Evolutionary conservation across 148 eudicot genomes (phyloP), one percentile per base, ranked within the genome.

Genomic region (Rhododendron henanense): DNA sequence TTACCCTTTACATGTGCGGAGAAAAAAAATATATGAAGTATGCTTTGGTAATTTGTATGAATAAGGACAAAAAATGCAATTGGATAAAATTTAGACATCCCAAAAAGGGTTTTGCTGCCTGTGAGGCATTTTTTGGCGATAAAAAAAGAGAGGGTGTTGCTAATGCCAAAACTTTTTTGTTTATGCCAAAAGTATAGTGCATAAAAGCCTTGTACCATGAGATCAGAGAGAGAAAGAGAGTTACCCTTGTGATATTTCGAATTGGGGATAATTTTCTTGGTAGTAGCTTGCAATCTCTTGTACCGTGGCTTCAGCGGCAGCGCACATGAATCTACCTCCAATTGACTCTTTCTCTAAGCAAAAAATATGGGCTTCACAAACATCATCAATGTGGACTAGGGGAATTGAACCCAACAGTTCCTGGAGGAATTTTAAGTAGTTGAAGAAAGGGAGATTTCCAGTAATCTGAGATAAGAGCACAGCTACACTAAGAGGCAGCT

Each of bases 331-430:
- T 84, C 91, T 85, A 10, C 90, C 93, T 37, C 35, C n/a, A 9
- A 88, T 35, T 1, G 89, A 92, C 84, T 76, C 83, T 79, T 87
- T 87, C 81, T 90, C 94, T 53, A 92, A 87, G 85, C 90, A 90
- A 78, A 92, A 69, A 3, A 69, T 69, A 2, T 69, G 75, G 37
- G 75, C 75, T 28, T 69, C 75, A 28, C 37, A 28, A 31, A 87
- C 90, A 90, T 94, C 94, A 55, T 94, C 88, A 80, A 92, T 79
- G 82, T 94, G 94, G 16, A 91, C 25, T 4, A 89, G 53, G 2
- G 96, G 94, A 28, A 90, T 79, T 73, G 90, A 90, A 25, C 92
- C 92, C 6, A 81, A 73, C 23, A 90, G 77, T 18, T 88, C 90
- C 75, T 93, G 91, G 39, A 89, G 35, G 28, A 71, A 69, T 61